phyloP scores from a whole-genome alignment of 805 yeast genomes.

The Myxozyma neglecta region DNA sequence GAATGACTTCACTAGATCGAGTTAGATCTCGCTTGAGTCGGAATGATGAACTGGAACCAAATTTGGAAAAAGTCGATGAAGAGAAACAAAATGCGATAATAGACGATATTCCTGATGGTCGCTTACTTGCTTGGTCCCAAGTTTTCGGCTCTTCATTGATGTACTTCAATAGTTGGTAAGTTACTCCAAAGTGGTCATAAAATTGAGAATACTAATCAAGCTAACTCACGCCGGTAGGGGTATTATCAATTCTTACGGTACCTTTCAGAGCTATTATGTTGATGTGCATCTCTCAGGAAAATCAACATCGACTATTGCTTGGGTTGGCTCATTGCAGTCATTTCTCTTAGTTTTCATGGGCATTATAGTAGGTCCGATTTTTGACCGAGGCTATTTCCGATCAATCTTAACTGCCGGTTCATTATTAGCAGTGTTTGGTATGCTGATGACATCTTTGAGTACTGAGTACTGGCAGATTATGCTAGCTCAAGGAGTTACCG shows the following conservation, averaged over 20 bases:
- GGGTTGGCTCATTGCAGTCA: constrained; percentile 41
- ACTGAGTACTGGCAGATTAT: constrained; percentile 52
- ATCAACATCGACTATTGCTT: constrained; percentile 37
- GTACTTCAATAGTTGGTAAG: constrained; percentile 23
- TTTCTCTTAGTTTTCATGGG: constrained; percentile 35
- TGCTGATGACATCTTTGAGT: constrained; percentile 43
- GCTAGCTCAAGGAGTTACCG: constrained; percentile 53
- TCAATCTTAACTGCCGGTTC: constrained; percentile 32
- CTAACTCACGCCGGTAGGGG: constrained; percentile 43
- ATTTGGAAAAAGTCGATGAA: neutral
- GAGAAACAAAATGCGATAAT: neutral
- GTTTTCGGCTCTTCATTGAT: constrained; percentile 15
- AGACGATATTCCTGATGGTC: constrained; percentile 20
- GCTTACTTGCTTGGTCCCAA: constrained; percentile 22
- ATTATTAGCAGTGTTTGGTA: constrained; percentile 33
- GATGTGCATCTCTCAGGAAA: constrained; percentile 26
- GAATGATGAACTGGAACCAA: neutral
- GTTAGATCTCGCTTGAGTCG: neutral
- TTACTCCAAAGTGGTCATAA: neutral
- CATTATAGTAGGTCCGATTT: constrained; percentile 37
- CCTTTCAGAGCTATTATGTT: constrained; percentile 36
- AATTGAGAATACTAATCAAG: neutral
- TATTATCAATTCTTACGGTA: constrained; percentile 38
- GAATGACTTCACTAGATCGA: neutral
- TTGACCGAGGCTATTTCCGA: constrained; percentile 38